Base-by-base conservation (phyloP, 139 green algal genomes). In the Gonium pectorale region DNA sequence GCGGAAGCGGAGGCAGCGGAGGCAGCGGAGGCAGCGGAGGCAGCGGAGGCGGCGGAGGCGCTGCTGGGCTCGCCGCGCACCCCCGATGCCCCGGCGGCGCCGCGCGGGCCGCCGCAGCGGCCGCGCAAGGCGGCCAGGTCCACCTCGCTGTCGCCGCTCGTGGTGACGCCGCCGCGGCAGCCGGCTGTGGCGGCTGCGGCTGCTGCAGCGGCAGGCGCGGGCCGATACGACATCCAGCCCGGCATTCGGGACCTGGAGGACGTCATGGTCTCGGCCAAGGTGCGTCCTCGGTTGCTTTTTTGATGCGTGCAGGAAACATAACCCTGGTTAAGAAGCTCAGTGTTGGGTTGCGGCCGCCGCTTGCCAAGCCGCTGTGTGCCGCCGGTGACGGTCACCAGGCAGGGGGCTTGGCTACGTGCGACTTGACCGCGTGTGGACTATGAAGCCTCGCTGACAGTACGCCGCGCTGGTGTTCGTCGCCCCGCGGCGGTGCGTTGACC, bases 181-280 rank as follows among this genome's bases (percentile, higher is more conserved):
- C 15, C 6, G 64, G 46, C 19, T 5, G 8, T n/a, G 78, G 60
- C 40, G 40, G 38, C 54, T 21, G 33, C 1, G 56, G 40, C 33
- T 24, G 41, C 33, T 33, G 29, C 6, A 52, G 35, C 37, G 54
- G 73, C 37, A 49, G 19, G 49, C n/a, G n/a, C n/a, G n/a, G n/a
- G n/a, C n/a, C n/a, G n/a, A n/a, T 85, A 77, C 64, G 85, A 82
- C 63, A 85, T 90, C 54, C 62, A 43, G 64, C 89, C 89, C 24
- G 89, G 89, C 35, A 90, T 68, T 1, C 67, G 70, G 33, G 68
- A 52, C 15, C 52, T 92, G 27, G 31, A 51, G n/a, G 74, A 27
- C 0, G 11, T 59, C 21, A 82, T 91, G 37, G 54, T 60, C 11
- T 82, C 83, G 31, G 83, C 83, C 33, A 79, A 77, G 87, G 87